Base-by-base conservation (phyloP, 179 eudicot species). In the Camellia oleifera region DNA sequence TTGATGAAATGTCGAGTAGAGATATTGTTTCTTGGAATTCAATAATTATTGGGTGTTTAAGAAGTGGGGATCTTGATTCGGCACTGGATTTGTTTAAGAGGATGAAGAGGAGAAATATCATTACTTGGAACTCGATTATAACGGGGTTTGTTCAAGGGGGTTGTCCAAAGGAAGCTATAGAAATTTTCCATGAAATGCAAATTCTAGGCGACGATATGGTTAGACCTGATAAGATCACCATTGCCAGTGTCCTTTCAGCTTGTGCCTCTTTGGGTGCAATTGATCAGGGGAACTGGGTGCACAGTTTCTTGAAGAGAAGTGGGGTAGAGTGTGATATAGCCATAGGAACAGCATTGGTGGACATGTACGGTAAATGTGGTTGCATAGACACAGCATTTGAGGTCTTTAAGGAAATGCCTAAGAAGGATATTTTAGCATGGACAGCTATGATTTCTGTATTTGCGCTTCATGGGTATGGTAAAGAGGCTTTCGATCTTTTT, bases 1-100 rank as follows among this genome's bases (percentile, higher is more conserved):
- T 92, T 54, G 94, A 92, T 84, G 90, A 85, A 87, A 91, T 89
- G 90, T 60, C 83, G 6, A 63, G 76, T 20, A 81, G 84, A 23
- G 97, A 92, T 84, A 80, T 87, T 63, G 93, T 75, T 20, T 56
- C 77, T 1, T 75, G 77, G 77, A 82, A 72, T 78, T 71, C 79
- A 52, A 40, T 82, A n/a, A 76, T 82, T 75, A 68, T 50, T 54
- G 82, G 76, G 50, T 79, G 58, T 61, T 52, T 75, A 9, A 79
- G 82, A 61, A n/a, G 75, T 11, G 82, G 82, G 4, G 76, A 78
- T 57, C 72, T 79, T 58, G 79, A 79, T 20, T 64, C 17, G 8
- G 79, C 82, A 54, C 12, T 67, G 79, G 72, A 50, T 23, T 60
- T 82, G 0, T 79, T 82, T 79, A 68, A 77, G 79, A 69, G 69